Conservation (phyloP, 345 rosid species). For the Angophora floribunda region DNA sequence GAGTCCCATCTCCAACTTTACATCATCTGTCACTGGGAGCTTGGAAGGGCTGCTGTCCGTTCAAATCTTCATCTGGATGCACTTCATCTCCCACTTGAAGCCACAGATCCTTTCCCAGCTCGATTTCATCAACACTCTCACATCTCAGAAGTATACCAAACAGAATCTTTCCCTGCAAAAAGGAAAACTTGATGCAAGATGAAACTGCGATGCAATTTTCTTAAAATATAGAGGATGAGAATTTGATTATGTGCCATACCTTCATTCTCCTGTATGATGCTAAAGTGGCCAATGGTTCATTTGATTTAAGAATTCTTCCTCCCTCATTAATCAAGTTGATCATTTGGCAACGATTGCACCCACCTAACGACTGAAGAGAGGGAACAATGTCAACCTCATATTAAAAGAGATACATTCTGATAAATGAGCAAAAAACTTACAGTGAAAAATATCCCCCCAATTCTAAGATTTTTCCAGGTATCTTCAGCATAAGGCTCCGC, state of each 20-base stretch:
- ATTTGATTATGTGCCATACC: slow-evolving; percentile 22
- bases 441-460: slow-evolving; percentile 45
- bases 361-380: slow-evolving; percentile 61
- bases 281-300: slow-evolving; percentile 72
- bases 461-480: slow-evolving; percentile 58
- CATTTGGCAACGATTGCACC: slow-evolving; percentile 94
- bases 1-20: neutral
- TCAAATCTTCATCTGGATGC: slow-evolving; percentile 7
- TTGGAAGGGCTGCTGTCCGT: neutral
- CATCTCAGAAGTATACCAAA: slow-evolving; percentile 65
- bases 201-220: neutral
- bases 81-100: slow-evolving; percentile 64
- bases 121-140: slow-evolving; percentile 1
- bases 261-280: slow-evolving; percentile 84
- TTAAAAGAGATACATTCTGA: neutral
- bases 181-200: neutral
- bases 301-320: slow-evolving; percentile 61
- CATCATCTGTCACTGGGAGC: neutral
- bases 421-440: slow-evolving; percentile 25
- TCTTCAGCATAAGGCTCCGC: slow-evolving; percentile 84
- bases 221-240: neutral
- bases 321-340: slow-evolving; percentile 41
- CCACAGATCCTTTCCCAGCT: slow-evolving; percentile 20
- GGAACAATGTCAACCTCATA: neutral
- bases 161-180: slow-evolving; percentile 78